phyloP scores from a whole-genome alignment of 805 yeast species.

The Yarrowia sp. region DNA sequence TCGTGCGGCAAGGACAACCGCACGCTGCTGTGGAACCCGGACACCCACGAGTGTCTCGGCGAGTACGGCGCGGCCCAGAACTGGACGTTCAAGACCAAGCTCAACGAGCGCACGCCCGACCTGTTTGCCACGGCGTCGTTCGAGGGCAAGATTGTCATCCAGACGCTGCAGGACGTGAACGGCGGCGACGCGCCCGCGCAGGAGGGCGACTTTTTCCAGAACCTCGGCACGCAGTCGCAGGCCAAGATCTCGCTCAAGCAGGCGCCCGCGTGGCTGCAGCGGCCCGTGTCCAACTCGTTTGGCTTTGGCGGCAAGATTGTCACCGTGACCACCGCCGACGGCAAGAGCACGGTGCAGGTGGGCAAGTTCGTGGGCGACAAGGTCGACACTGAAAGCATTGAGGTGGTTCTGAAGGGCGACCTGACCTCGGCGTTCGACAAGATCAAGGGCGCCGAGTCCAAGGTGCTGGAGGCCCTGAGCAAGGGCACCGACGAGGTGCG shows the following conservation, averaged over 20 bases:
- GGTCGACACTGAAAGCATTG: slow-evolving; percentile 46
- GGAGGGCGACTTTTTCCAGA: slow-evolving; percentile 81
- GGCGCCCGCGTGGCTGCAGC: slow-evolving; percentile 86
- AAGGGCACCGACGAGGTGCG: slow-evolving; percentile 18
- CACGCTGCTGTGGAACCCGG: slow-evolving; percentile 88
- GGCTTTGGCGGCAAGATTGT: slow-evolving; percentile 94
- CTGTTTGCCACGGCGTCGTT: slow-evolving; percentile 63
- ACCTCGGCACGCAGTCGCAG: slow-evolving; percentile 43
- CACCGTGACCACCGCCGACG: slow-evolving; percentile 46
- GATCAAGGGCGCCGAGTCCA: slow-evolving; percentile 23
- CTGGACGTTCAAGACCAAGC: slow-evolving; percentile 88
- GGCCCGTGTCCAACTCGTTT: slow-evolving; percentile 72
- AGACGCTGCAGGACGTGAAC: slow-evolving; percentile 79
- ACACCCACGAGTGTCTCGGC: slow-evolving; percentile 66
- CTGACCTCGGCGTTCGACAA: slow-evolving; percentile 36
- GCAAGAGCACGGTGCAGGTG: slow-evolving; percentile 45
- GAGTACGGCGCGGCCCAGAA: slow-evolving; percentile 89
- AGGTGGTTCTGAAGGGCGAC: slow-evolving; percentile 55
- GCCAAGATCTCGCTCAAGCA: slow-evolving; percentile 61
- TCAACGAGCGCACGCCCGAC: slow-evolving; percentile 88
- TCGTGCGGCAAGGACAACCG: slow-evolving; percentile 93
- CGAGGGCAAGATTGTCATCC: slow-evolving; percentile 77
- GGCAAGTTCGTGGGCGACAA: slow-evolving; percentile 45
- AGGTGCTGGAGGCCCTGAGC: slow-evolving; percentile 25
- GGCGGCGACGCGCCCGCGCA: slow-evolving; percentile 47